Evolutionary conservation across 345 rosid genomes (phyloP), one percentile per base, ranked within the genome.

Genomic region (Eucalyptus sp.): DNA sequence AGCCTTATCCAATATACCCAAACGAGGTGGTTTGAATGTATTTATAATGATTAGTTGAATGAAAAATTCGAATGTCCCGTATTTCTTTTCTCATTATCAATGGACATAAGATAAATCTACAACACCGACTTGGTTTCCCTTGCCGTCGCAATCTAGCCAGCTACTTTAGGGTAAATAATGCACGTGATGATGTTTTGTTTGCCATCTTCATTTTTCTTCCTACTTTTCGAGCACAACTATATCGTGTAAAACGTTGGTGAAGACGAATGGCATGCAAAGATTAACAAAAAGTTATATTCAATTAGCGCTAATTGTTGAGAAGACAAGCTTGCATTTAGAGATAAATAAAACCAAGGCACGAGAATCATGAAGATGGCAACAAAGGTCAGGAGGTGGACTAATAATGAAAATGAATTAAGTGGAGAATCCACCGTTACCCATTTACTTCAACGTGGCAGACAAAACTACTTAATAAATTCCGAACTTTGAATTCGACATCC

Each of bases 81-180:
- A 76, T 76, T 76, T 41, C 29, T 76, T 20, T 10, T 18, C 25
- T 76, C 84, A 11, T 20, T 41, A n/a, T 64, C 37, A 13, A n/a
- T 64, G 37, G 37, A n/a, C 41, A 10, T 64, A 7, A n/a, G 17
- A 64, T n/a, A 64, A n/a, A 64, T 64, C 41, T 64, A 64, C 20
- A 64, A n/a, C 76, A 64, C 18, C 6, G 5, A 14, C 41, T 17
- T 3, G 2, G 31, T 64, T 64, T 64, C 17, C 76, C 41, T 64
- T 33, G 10, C 8, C 41, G 6, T 64, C 41, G 1, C 20, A 15
- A n/a, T 64, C 76, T n/a, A 64, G 6, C 76, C 33, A 64, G 37
- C 76, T 64, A 64, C 76, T 64, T 64, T 64, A 64, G 76, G 76
- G 76, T n/a, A n/a, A 64, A 64, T 64, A n/a, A 15, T n/a, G 76